These are phyloP conservation scores for Fulvia fulva DNA, from an alignment of 2,329 filamentous ascomycete genomes.

Conservation along the genomic window DNA sequence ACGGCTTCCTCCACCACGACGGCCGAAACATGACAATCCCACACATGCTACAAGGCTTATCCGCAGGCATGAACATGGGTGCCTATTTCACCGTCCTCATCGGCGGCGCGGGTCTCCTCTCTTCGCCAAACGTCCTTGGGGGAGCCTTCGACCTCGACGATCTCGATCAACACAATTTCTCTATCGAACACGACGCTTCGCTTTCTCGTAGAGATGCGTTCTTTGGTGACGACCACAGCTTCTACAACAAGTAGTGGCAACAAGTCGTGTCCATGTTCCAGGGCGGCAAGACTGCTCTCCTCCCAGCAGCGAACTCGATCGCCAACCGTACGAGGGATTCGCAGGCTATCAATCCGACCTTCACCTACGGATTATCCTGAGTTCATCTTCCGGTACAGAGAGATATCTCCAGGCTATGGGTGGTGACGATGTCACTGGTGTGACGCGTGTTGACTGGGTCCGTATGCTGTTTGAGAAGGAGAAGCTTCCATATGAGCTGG, in stretches of 20 bases:
- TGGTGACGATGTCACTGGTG: conserved; percentile 30
- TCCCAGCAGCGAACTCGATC: conserved; percentile 29
- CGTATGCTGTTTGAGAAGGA: conserved; percentile 37
- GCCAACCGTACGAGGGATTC: conserved; percentile 31
- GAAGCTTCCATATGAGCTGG: conserved; percentile 35
- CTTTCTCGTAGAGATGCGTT: conserved; percentile 32
- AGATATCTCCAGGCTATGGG: conserved; percentile 38
- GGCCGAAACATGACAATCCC: conserved; percentile 24
- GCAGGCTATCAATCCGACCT: conserved; percentile 29
- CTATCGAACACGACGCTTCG: conserved; percentile 37
- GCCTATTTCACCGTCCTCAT: conserved; percentile 28
- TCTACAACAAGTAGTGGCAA: conserved; percentile 33
- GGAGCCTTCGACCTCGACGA: conserved; percentile 27
- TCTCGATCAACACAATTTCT: conserved; percentile 30
- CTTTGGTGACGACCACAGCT: conserved; percentile 35
- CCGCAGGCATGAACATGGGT: conserved; percentile 27
- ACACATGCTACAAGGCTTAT: conserved; percentile 24
- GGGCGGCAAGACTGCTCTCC: conserved; percentile 26
- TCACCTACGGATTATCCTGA: conserved; percentile 34
- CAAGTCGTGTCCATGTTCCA: conserved; percentile 27
- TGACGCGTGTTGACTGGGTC: conserved; percentile 34
- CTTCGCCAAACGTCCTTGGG: conserved; percentile 16
- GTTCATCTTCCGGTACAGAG: conserved; percentile 35
- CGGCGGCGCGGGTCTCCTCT: conserved; percentile 27
- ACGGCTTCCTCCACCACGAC: conserved; percentile 20